These are phyloP conservation scores for Cyclocybe cylindracea DNA, from an alignment of 768 basidiomycete genomes.

Conservation along the genomic window DNA sequence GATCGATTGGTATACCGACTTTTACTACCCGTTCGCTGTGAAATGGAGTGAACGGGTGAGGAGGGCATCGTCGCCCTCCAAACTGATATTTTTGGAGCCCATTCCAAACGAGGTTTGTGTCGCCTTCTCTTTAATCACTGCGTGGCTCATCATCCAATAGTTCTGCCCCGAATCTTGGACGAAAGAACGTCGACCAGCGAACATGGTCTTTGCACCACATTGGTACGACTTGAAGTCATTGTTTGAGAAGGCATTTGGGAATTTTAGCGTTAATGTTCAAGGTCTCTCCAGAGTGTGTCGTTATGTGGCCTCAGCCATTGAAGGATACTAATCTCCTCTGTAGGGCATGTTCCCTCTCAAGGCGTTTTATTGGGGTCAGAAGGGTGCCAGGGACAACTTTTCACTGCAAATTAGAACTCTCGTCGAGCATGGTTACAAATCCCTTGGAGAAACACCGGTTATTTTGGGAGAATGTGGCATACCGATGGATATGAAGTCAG, in stretches of 20 bases:
- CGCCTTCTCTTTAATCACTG: background rate
- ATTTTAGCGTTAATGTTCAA: slow-evolving; percentile 92
- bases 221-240: slow-evolving; percentile 88
- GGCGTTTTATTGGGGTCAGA: slow-evolving; percentile 87
- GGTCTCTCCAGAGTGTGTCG: slow-evolving; percentile 76
- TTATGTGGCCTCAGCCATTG: background rate
- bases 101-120: slow-evolving; percentile 87
- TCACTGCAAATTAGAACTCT: slow-evolving; percentile 79
- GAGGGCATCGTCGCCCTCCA: slow-evolving; percentile 45
- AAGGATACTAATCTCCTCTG: background rate
- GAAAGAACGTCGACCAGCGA: slow-evolving; percentile 35
- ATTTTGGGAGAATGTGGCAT: slow-evolving; percentile 93
- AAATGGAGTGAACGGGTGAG: slow-evolving; percentile 68
- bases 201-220: slow-evolving; percentile 40
- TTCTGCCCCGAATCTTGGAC: slow-evolving; percentile 84
- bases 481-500: slow-evolving; percentile 97
- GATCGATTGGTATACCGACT: slow-evolving; percentile 88
- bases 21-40: slow-evolving; percentile 76
- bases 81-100: slow-evolving; percentile 76
- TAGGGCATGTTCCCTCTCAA: slow-evolving; percentile 86
- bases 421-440: slow-evolving; percentile 63
- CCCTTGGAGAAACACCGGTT: slow-evolving; percentile 80
- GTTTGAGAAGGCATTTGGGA: slow-evolving; percentile 81
- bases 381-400: slow-evolving; percentile 81
- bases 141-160: slow-evolving; percentile 35